Conservation (phyloP, 495 filamentous ascomycete species). For the Penicillium silybi region DNA sequence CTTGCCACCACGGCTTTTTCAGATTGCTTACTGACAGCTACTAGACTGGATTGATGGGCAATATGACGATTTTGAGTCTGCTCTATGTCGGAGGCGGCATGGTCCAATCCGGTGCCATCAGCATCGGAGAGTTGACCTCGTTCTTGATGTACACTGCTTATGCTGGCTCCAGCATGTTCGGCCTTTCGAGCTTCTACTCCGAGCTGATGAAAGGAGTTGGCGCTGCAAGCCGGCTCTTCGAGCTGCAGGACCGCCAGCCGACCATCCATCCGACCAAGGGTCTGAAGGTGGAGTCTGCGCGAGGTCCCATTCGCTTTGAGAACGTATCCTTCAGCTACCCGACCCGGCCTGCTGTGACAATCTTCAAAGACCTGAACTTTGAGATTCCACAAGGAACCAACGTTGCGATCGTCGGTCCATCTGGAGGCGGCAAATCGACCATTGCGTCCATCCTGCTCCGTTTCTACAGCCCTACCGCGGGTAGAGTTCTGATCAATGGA, state of each 20-base stretch:
- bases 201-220: slow-evolving; percentile 99
- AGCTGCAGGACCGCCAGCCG: slow-evolving; percentile 88
- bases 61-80: slow-evolving; percentile 91
- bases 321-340: slow-evolving; percentile 87
- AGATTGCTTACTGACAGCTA: slow-evolving; percentile 13
- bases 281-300: slow-evolving; percentile 69
- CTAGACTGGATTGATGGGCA: slow-evolving; percentile 81
- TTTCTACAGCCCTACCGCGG: slow-evolving; percentile 80
- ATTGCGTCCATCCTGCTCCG: slow-evolving; percentile 83
- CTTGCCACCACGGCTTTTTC: neutral
- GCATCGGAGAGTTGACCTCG: slow-evolving; percentile 87
- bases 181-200: slow-evolving; percentile 91
- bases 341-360: slow-evolving; percentile 80
- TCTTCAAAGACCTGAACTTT: slow-evolving; percentile 87
- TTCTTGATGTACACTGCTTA: slow-evolving; percentile 98
- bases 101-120: slow-evolving; percentile 81
- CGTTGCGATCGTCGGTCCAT: slow-evolving; percentile 93
- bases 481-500: slow-evolving; percentile 79
- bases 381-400: slow-evolving; percentile 89
- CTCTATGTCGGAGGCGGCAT: slow-evolving; percentile 88
- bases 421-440: slow-evolving; percentile 91
- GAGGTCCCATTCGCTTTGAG: slow-evolving; percentile 81
- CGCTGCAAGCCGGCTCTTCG: slow-evolving; percentile 90
- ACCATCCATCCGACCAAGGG: slow-evolving; percentile 83
- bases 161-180: slow-evolving; percentile 86